phyloP scores from a whole-genome alignment of 345 rosid genomes.

The Ceriops tagal region DNA sequence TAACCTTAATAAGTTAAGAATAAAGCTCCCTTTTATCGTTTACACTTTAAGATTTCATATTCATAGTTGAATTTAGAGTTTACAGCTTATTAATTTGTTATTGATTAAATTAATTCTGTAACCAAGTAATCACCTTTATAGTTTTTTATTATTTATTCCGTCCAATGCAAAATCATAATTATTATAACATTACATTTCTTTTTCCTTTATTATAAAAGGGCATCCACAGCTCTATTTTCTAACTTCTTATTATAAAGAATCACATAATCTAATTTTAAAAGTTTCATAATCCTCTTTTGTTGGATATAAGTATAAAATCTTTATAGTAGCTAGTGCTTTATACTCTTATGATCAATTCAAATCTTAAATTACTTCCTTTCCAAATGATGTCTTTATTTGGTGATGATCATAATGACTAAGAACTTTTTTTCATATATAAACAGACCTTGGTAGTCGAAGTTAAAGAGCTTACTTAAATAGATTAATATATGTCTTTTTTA shows the following conservation, averaged over 20 bases:
- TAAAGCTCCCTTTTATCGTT: not conserved
- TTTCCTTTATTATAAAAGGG: not conserved
- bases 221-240: not conserved
- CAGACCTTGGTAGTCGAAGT: accelerated
- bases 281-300: not conserved
- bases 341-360: not conserved
- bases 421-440: not conserved
- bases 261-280: not conserved
- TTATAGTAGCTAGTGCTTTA: not conserved
- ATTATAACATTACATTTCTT: not conserved
- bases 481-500: not conserved
- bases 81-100: too few species aligned
- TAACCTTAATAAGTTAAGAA: not conserved
- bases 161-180: not conserved
- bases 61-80: not conserved
- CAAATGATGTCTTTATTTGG: not conserved
- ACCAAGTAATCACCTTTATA: not conserved
- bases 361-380: not conserved
- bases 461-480: not conserved
- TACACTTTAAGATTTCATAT: too few species aligned
- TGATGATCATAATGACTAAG: not conserved
- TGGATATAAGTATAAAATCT: not conserved
- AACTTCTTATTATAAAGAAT: not conserved
- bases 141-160: not conserved
- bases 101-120: not conserved